These are phyloP conservation scores for Boletus subluridellus DNA, from an alignment of 1,284 basidiomycete species.

Conservation along the genomic window DNA sequence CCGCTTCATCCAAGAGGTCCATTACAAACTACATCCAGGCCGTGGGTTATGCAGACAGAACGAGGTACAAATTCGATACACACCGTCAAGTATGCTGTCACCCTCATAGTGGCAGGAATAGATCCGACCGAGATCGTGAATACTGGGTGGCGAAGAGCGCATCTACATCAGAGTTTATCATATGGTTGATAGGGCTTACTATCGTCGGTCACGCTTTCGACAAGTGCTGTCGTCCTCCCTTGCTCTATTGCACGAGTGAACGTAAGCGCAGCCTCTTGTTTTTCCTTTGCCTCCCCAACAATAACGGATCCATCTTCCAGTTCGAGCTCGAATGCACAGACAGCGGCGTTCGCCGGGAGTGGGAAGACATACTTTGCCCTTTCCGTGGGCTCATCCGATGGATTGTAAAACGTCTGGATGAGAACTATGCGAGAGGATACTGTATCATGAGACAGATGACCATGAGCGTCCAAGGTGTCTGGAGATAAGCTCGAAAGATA, in stretches of 20 bases:
- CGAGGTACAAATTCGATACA: slow-evolving; percentile 9
- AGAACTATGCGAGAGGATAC: slow-evolving; percentile 51
- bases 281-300: slow-evolving; percentile 50
- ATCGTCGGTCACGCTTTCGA: slow-evolving; percentile 51
- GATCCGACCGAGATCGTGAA: slow-evolving; percentile 57
- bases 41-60: background rate
- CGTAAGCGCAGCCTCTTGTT: slow-evolving; percentile 40
- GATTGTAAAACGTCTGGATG: slow-evolving; percentile 48
- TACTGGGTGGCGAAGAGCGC: slow-evolving; percentile 33
- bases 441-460: slow-evolving; percentile 18
- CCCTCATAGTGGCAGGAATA: slow-evolving; percentile 41
- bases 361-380: slow-evolving; percentile 58
- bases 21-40: slow-evolving; percentile 31
- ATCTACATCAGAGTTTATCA: background rate
- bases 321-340: slow-evolving; percentile 49
- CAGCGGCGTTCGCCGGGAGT: slow-evolving; percentile 50
- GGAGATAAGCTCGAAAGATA: slow-evolving; percentile 2
- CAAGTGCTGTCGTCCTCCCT: slow-evolving; percentile 44
- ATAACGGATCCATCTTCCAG: slow-evolving; percentile 41
- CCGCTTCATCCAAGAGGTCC: slow-evolving; percentile 46
- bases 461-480: background rate
- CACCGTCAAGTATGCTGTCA: slow-evolving; percentile 45
- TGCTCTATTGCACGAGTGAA: slow-evolving; percentile 42
- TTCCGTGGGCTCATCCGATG: slow-evolving; percentile 34
- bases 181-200: slow-evolving; percentile 34